Evolutionary conservation across 768 basidiomycete species (phyloP), one percentile per base, ranked within the genome.

Genomic region (Mycena kentingensis): DNA sequence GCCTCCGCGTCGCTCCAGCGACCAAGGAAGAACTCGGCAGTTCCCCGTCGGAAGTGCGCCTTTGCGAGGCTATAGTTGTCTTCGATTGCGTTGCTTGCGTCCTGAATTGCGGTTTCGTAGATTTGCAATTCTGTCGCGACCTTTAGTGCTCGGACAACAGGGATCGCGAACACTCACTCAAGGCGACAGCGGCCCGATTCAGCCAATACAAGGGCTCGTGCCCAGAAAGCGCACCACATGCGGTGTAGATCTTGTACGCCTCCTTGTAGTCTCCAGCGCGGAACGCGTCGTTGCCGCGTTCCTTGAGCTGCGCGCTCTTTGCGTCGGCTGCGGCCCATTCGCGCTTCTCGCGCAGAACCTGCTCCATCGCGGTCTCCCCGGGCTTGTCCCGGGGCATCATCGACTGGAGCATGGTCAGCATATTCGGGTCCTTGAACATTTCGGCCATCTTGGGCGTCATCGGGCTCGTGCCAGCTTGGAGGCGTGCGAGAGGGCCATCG

Each of bases 131-230:
- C 60, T 60, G 34, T 11, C 5, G 11, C 22, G 11, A 7, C 18
- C 18, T 18, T 25, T 24, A 35, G 16, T 19, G 4, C 35, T 24
- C 16, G 21, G 27, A 18, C 25, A 7, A 34, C 4, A 31, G 42
- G 31, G 28, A 18, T 24, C n/a, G 15, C 8, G 25, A 11, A 19
- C 8, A 43, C 60, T 31, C 41, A 61, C 60, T 58, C 50, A 61
- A 46, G 2, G 49, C 53, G 13, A 49, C 60, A 21, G 56, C 56
- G 8, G 53, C 56, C 34, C 56, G 54, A 31, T 61, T 61, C 47
- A 61, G 37, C 16, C 38, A 24, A 38, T 61, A 61, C 8, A 61
- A 38, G 19, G 60, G 60, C 18, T 61, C 56, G 13, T 61, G 60
- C 4, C 18, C 7, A 3, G 60, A 55, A 5, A 52, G 36, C 6